Conservation (phyloP, 805 yeast genomes). For the Candida verbasci region DNA sequence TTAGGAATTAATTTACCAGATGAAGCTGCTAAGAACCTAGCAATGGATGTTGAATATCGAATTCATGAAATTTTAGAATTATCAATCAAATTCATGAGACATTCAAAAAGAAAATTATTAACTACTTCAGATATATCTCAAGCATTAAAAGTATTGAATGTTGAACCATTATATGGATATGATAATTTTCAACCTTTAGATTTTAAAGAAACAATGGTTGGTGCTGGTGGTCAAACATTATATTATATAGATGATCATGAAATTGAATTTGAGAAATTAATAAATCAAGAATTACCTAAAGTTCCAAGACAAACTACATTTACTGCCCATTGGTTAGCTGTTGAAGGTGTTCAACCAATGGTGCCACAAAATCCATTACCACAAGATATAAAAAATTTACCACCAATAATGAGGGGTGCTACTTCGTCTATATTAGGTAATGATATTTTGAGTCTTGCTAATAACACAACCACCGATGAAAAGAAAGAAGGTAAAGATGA, state of each 20-base stretch:
- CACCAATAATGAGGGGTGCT: slow-evolving; percentile 82
- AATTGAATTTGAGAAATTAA: slow-evolving; percentile 87
- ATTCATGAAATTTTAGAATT: slow-evolving; percentile 94
- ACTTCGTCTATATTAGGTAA: slow-evolving; percentile 45
- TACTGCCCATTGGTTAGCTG: slow-evolving; percentile 96
- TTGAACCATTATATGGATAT: slow-evolving; percentile 92
- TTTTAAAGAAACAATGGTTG: slow-evolving; percentile 84
- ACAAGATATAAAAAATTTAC: slow-evolving; percentile 69
- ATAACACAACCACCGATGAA: not conserved
- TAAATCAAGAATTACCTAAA: slow-evolving; percentile 90
- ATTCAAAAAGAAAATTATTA: slow-evolving; percentile 77
- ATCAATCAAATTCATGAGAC: slow-evolving; percentile 94
- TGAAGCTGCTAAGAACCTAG: slow-evolving; percentile 89
- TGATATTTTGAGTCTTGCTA: slow-evolving; percentile 32
- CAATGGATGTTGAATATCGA: slow-evolving; percentile 99
- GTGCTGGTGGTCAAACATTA: slow-evolving; percentile 83
- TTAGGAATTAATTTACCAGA: slow-evolving; percentile 82
- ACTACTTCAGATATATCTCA: slow-evolving; percentile 78
- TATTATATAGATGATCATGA: slow-evolving; percentile 92
- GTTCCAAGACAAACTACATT: slow-evolving; percentile 90
- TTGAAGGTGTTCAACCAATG: slow-evolving; percentile 97
- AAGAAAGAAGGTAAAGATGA: slow-evolving; percentile 9
- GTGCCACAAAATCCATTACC: slow-evolving; percentile 93
- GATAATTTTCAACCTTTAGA: slow-evolving; percentile 64
- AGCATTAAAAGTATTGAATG: slow-evolving; percentile 79